Conservation (phyloP, 2,329 filamentous ascomycete species). For the Microcyclospora pomicola region DNA sequence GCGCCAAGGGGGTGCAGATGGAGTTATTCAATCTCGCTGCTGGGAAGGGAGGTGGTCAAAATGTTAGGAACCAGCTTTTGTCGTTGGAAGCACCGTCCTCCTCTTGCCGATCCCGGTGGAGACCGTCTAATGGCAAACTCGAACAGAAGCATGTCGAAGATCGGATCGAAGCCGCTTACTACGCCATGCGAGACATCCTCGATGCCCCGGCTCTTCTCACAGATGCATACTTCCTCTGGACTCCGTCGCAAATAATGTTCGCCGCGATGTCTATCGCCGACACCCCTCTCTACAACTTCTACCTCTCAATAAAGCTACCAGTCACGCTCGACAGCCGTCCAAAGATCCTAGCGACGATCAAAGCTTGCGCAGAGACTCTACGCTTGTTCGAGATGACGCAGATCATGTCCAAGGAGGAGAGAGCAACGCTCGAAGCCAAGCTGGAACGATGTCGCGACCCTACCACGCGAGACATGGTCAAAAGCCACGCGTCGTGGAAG, state of each 20-base stretch:
- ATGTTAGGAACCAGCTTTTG: conserved; percentile 11
- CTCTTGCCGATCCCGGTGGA: conserved; percentile 12
- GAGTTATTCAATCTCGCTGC: conserved; percentile 58
- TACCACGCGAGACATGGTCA: conserved; percentile 57
- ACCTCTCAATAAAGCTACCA: conserved; percentile 31
- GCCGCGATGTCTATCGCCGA: conserved; percentile 68
- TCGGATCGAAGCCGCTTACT: conserved; percentile 51
- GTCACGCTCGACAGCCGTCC: conserved; percentile 7
- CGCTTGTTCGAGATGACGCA: conserved; percentile 11
- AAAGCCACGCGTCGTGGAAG: conserved; percentile 50
- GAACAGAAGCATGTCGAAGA: conserved; percentile 20
- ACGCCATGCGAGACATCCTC: conserved; percentile 57
- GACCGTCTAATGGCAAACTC: conserved; percentile 1
- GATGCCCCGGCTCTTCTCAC: conserved; percentile 66
- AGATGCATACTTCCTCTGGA: conserved; percentile 94
- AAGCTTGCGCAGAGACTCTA: conserved; percentile 28
- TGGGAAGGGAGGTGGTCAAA: conserved; percentile 33
- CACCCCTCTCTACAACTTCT: conserved; percentile 40
- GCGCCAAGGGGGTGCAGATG: conserved; percentile 73
- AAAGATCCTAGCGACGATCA: conserved; percentile 27
- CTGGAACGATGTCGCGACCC: conserved; percentile 62
- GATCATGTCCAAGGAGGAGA: conserved; percentile 20
- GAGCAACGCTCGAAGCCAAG: conserved; percentile 43
- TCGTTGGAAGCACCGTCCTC: conserved; percentile 5
- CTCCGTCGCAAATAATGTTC: conserved; percentile 86